These are phyloP conservation scores for Solanum microdontum DNA, from an alignment of 257 asterid species.

Conservation along the genomic window DNA sequence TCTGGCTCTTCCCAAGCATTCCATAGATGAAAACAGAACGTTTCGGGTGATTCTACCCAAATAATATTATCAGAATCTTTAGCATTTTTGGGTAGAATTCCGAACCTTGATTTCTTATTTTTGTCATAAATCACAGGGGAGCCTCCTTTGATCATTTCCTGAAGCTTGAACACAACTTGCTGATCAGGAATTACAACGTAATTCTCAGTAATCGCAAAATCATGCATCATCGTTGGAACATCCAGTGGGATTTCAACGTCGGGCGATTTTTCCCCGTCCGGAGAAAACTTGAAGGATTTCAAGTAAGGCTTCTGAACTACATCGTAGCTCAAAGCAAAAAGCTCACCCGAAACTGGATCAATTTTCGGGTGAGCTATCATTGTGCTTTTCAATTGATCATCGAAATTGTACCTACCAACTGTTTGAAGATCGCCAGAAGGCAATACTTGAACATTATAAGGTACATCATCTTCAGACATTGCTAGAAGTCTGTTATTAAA, in stretches of 20 bases:
- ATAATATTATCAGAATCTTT: constrained; percentile 9
- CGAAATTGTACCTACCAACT: constrained; percentile 33
- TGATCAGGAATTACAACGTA: constrained; percentile 58
- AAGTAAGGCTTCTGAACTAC: constrained; percentile 46
- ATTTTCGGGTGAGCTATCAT: constrained; percentile 82
- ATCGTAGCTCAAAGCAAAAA: constrained; percentile 51
- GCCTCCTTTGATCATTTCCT: constrained; percentile 57
- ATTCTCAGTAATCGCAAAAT: constrained; percentile 63
- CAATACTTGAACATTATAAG: constrained; percentile 33
- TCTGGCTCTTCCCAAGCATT: constrained; percentile 77
- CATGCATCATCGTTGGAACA: constrained; percentile 67
- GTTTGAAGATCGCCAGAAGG: constrained; percentile 41
- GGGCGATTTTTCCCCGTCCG: constrained; percentile 28
- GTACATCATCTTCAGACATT: constrained; percentile 70
- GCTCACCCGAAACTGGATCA: constrained; percentile 49
- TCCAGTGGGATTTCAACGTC: constrained; percentile 43
- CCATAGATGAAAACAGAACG: constrained; percentile 66
- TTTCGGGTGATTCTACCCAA: constrained; percentile 47
- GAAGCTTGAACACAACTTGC: constrained; percentile 65
- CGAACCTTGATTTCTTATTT: constrained; percentile 45
- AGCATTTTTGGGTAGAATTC: constrained; percentile 36
- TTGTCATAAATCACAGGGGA: constrained; percentile 59
- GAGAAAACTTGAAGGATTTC: constrained; percentile 39
- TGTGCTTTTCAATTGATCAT: constrained; percentile 21
- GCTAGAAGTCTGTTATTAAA: constrained; percentile 39